Percentiles rank a stretch among this genome's conserved stretches.
Conservation (phyloP, 129 eudicot genomes). For the Rutidosis leptorrhynchoides region DNA sequence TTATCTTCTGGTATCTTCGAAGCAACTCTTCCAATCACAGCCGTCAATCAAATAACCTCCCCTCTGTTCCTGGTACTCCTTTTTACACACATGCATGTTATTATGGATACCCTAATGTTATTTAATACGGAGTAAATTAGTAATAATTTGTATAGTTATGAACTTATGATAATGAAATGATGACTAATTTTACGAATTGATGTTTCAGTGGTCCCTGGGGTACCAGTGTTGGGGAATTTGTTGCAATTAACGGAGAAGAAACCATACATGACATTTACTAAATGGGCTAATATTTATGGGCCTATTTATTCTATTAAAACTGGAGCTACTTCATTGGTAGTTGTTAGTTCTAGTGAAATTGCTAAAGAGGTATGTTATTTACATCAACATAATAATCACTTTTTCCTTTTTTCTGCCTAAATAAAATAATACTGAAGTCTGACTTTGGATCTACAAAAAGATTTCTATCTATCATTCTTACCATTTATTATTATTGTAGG, state of each 20-base stretch:
- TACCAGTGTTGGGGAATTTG: slow-evolving; percentile 78
- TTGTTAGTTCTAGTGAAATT: slow-evolving; percentile 61
- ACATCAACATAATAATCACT: not conserved
- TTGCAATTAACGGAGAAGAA: slow-evolving; percentile 90
- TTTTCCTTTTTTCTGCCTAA: not conserved
- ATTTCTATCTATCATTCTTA: no score
- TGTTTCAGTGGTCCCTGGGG: slow-evolving; percentile 67
- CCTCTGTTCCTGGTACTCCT: slow-evolving; percentile 51
- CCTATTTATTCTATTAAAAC: slow-evolving; percentile 79
- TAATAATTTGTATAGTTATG: not conserved
- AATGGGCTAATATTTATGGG: slow-evolving; percentile 81
- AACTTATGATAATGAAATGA: not conserved
- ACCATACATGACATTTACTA: slow-evolving; percentile 78
- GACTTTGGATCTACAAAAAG: not conserved
- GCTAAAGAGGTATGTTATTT: slow-evolving; percentile 60
- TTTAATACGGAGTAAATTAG: no score
- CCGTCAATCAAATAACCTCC: slow-evolving; percentile 38
- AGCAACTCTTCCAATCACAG: slow-evolving; percentile 29
- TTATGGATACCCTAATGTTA: no score
- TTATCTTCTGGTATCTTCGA: slow-evolving; percentile 44
- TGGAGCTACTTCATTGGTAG: slow-evolving; percentile 64
- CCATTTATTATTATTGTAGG: no score
- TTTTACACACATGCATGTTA: not conserved
- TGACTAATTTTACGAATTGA: not conserved
- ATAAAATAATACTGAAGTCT: not conserved